Conservation (phyloP, 1,139 yeast genomes). For the Taiozyma sp. region DNA sequence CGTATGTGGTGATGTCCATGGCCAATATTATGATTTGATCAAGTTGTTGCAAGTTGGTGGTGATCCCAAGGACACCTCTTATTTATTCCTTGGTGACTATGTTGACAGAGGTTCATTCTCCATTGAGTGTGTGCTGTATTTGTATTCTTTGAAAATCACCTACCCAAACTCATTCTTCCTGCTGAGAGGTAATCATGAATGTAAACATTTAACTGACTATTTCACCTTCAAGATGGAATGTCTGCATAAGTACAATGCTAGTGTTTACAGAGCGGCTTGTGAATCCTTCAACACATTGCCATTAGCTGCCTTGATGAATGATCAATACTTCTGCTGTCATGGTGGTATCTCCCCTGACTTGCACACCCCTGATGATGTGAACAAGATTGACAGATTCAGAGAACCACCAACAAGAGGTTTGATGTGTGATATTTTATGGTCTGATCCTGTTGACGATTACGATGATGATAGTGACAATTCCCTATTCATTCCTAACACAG, state of each 20-base stretch:
- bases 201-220: conserved; percentile 88
- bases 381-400: conserved; percentile 68
- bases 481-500: conserved; percentile 61
- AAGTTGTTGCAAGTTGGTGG: conserved; percentile 95
- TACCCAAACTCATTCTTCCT: conserved; percentile 75
- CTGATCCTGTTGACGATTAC: conserved; percentile 88
- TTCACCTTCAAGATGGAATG: conserved; percentile 93
- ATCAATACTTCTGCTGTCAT: conserved; percentile 93
- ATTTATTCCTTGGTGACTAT: conserved; percentile 88
- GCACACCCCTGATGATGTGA: conserved; percentile 63
- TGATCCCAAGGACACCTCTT: conserved; percentile 69
- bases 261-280: conserved; percentile 71
- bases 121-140: conserved; percentile 76
- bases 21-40: conserved; percentile 88
- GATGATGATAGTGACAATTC: conserved; percentile 56
- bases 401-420: conserved; percentile 94
- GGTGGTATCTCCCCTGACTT: conserved; percentile 95
- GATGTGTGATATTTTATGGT: conserved; percentile 95
- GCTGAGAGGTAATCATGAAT: conserved; percentile 93
- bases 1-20: conserved; percentile 95
- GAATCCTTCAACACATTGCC: conserved; percentile 85
- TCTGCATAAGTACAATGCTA: conserved; percentile 69
- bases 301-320: conserved; percentile 89
- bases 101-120: conserved; percentile 95
- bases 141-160: conserved; percentile 76